Evolutionary conservation across 1,139 yeast genomes (phyloP).

Genomic region (Yamadazyma spencermartinsiae): DNA sequence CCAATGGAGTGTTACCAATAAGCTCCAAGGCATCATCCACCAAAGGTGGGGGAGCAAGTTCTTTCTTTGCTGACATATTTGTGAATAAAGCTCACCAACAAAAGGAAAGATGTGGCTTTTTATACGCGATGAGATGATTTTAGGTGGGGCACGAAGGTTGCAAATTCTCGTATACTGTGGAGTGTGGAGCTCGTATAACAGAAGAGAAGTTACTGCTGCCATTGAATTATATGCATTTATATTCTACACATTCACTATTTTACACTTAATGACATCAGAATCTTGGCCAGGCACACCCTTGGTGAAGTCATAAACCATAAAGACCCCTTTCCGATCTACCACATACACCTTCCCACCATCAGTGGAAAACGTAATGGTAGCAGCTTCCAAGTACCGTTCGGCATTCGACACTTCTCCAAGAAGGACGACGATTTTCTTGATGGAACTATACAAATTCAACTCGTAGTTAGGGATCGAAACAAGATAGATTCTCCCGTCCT

Average conservation of each 20-base stretch:
- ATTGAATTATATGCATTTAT: too few relatives aligned
- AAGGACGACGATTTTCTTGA: conserved; percentile 58
- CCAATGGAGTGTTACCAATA: conserved; percentile 84
- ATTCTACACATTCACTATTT: conserved; percentile 41
- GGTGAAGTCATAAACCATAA: conserved; percentile 82
- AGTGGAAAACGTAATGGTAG: conserved; percentile 69
- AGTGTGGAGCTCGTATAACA: neutral
- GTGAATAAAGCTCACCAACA: too few relatives aligned
- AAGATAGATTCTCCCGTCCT: conserved; percentile 72
- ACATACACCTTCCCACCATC: conserved; percentile 80
- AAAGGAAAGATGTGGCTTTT: too few relatives aligned
- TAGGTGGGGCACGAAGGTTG: too few relatives aligned
- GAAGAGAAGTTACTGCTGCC: neutral
- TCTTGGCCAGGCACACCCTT: conserved; percentile 77
- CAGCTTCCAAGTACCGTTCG: conserved; percentile 66
- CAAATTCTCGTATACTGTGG: neutral
- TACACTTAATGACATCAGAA: conserved; percentile 77
- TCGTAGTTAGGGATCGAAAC: conserved; percentile 62
- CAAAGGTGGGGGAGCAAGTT: conserved; percentile 27
- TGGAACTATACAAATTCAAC: conserved; percentile 29
- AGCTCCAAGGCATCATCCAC: conserved; percentile 54
- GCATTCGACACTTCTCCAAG: conserved; percentile 82
- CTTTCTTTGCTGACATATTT: too few relatives aligned
- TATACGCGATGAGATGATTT: too few relatives aligned
- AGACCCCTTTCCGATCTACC: conserved; percentile 77